Evolutionary conservation across 164 flowering plant genomes (phyloP), one percentile per base, ranked within the genome.

Genomic region (Magnolia sinica): DNA sequence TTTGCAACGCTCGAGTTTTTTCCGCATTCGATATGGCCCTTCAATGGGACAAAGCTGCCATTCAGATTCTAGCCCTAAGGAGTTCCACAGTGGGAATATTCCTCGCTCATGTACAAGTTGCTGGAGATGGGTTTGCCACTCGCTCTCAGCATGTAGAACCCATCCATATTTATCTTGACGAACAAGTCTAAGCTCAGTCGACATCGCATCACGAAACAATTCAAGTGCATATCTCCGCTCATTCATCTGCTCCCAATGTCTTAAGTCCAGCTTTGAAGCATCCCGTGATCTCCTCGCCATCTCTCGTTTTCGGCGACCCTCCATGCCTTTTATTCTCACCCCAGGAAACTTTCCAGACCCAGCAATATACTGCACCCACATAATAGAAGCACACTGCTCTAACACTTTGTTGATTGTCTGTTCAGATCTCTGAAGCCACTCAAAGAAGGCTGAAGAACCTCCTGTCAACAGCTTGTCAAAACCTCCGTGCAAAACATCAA

Each of bases 91-190:
- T 24, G 98, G 96, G 70, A 94, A 91, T 79, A 96, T 87, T 75
- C 98, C 98, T 37, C 97, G 86, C 83, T 94, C 99, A 76, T 96
- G 99, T 22, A 94, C 95, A 83, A 96, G 98, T 78, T 93, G 96
- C 74, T 96, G 97, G 73, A 96, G 98, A 86, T 88, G 97, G 64
- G 87, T 83, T 81, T 92, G 97, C 99, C 99, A 94, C 81, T 92
- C 97, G 79, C 99, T 96, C 84, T 96, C 99, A 78, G 99, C 99
- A 88, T 96, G 98, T n/a, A 96, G 92, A 79, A 96, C 92, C 98
- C 98, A 96, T 51, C 99, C 99, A 83, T 96, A 96, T 80, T 96
- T 96, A 84, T 96, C 98, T 80, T 94, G 98, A 31, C 98, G 95
- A 64, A 96, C 89, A 77, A 90, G 94, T 84, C 99, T 91, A 74